Evolutionary conservation across 1,284 basidiomycete genomes (phyloP).

Genomic region (Pyrrhoderma noxium): DNA sequence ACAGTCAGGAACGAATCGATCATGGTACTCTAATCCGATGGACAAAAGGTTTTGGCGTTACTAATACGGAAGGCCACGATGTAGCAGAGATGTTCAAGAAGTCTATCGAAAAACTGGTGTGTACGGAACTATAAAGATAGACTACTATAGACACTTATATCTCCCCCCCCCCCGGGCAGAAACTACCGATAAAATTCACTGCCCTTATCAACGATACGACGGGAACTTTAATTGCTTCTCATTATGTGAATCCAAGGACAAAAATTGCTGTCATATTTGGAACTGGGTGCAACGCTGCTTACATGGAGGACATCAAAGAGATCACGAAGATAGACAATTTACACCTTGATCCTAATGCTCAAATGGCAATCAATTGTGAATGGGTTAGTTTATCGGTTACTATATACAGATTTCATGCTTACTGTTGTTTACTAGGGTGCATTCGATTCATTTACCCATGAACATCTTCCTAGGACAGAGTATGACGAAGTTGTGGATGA

Average conservation of each 20-base stretch:
- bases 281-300: slow-evolving; percentile 97
- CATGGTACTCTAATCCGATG: slow-evolving; percentile 94
- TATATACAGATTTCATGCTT: too few relatives aligned
- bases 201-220: slow-evolving; percentile 97
- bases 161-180: slow-evolving; percentile 30
- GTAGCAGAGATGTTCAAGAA: slow-evolving; percentile 89
- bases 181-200: slow-evolving; percentile 69
- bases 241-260: slow-evolving; percentile 88
- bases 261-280: slow-evolving; percentile 97
- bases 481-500: slow-evolving; percentile 93
- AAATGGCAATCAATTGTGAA: slow-evolving; percentile 98
- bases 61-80: slow-evolving; percentile 89
- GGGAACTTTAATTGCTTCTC: slow-evolving; percentile 92
- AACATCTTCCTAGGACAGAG: slow-evolving; percentile 90
- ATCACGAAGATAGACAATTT: slow-evolving; percentile 76
- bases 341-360: slow-evolving; percentile 58
- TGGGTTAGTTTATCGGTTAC: slow-evolving; percentile 60
- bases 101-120: slow-evolving; percentile 68
- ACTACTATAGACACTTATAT: slow-evolving; percentile 4
- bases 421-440: slow-evolving; percentile 91
- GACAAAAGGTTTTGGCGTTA: slow-evolving; percentile 97
- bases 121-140: slow-evolving; percentile 22
- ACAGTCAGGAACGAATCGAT: slow-evolving; percentile 86
- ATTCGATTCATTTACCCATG: slow-evolving; percentile 94
- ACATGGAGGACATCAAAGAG: slow-evolving; percentile 81